Base-by-base conservation (phyloP, 1,284 basidiomycete genomes). In the Ganoderma sp. region DNA sequence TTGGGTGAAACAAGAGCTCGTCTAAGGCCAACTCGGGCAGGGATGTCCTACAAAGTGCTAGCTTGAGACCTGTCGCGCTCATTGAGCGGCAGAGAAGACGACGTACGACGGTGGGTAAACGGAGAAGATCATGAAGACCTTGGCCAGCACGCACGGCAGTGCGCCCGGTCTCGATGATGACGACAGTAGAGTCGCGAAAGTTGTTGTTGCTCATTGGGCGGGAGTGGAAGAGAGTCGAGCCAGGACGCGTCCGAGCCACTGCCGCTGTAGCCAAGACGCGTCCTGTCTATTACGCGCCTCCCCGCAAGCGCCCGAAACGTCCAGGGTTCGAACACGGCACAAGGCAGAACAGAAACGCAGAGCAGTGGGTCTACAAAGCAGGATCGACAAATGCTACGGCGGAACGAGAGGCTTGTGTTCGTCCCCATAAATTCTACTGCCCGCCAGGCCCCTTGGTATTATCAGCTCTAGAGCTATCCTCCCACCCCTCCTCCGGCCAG, bases 121-220 rank as follows among this genome's bases (percentile, higher is more conserved):
- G 90, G 60, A 97, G 83, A 25, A 96, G 87, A 69, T 97, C 95
- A 73, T 90, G 85, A 17, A 97, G 85, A 56, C 95, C 95, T 45
- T 93, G 82, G 8, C 93, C 92, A 57, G 92, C 94, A 43, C 91
- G 87, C 66, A 96, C 81, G 61, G 84, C 79, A 10, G 92, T 90
- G 60, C 90, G 84, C 52, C 89, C 86, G 14, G 90, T 92, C 79
- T 96, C 94, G 77, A 97, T 87, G 78, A 96, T 84, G 70, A 96
- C 86, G 61, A 96, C 86, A 63, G 88, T 90, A 65, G 92, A 87
- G 78, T 96, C 94, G 78, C 94, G 92, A 78, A 95, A 92, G 54
- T 88, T 85, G 83, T 85, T 67, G 68, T 64, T 77, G 72, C 73
- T 77, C 78, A 78, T 81, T 54, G 67, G 50, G 62, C 52, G 28